phyloP scores from a whole-genome alignment of 2,329 filamentous ascomycete species.

The Beauveria sp. region DNA sequence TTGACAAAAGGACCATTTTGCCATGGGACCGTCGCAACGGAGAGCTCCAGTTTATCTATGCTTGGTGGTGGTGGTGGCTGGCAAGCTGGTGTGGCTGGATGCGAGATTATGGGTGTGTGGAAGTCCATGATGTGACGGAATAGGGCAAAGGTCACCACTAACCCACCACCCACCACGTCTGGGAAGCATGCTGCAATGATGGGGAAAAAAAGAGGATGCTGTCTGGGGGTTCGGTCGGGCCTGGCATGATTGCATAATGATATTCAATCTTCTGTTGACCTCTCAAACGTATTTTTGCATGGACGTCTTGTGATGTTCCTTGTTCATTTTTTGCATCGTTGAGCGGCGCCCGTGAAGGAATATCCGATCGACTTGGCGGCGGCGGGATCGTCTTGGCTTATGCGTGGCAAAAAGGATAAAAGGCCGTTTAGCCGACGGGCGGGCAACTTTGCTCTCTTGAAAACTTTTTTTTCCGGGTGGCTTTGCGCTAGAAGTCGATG shows the following conservation, averaged over 20 bases:
- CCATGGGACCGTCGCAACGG: background rate
- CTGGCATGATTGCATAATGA: background rate
- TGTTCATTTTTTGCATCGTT: background rate
- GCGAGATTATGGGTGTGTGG: background rate
- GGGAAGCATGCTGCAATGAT: too few species aligned
- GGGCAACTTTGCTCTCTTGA: too few species aligned
- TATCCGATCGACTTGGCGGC: background rate
- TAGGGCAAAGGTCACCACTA: background rate
- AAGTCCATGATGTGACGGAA: background rate
- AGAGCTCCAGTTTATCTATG: background rate
- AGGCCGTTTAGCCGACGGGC: too few species aligned
- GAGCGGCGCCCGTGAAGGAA: background rate
- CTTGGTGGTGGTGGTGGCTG: background rate
- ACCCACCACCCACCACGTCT: background rate
- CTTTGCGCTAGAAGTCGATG: too few species aligned
- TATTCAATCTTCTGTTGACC: background rate
- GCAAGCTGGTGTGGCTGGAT: background rate
- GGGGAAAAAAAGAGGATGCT: too few species aligned
- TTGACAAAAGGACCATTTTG: slow-evolving; percentile 2
- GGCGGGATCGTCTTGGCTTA: background rate
- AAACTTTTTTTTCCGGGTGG: too few species aligned
- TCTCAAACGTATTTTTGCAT: background rate
- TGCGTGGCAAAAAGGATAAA: too few species aligned
- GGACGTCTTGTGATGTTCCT: too few species aligned
- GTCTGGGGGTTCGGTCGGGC: background rate